Percentiles rank a stretch among this genome's conserved stretches.
Conservation (phyloP, 2,329 filamentous ascomycete species). For the Chalaropsis thielavioides region DNA sequence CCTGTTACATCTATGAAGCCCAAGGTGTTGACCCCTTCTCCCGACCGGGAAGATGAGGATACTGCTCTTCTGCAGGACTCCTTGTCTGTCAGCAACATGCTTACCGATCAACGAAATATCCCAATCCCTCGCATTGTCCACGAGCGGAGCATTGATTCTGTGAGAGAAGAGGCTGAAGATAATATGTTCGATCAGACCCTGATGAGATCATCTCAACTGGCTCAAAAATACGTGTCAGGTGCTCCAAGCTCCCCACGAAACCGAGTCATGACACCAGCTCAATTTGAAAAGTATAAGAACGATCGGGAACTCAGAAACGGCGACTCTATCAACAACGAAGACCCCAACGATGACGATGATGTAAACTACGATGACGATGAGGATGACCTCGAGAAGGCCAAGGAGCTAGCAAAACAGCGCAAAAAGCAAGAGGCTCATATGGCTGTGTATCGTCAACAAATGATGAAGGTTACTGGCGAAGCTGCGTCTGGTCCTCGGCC, state of each 20-base stretch:
- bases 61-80: constrained; percentile 39
- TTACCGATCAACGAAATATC: constrained; percentile 21
- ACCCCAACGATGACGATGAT: constrained; percentile 47
- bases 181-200: constrained; percentile 40
- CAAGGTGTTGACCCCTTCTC: constrained; percentile 25
- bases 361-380: constrained; percentile 58
- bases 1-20: constrained; percentile 20
- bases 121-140: background rate
- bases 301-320: constrained; percentile 50
- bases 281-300: constrained; percentile 69
- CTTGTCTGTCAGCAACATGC: constrained; percentile 31
- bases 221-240: constrained; percentile 26
- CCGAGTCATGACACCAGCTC: constrained; percentile 79
- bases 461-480: constrained; percentile 81
- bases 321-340: constrained; percentile 24
- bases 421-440: constrained; percentile 83
- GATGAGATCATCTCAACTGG: constrained; percentile 26
- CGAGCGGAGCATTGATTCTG: background rate
- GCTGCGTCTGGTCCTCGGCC: constrained; percentile 32
- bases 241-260: constrained; percentile 34
- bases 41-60: constrained; percentile 38
- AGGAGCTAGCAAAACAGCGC: constrained; percentile 58
- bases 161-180: constrained; percentile 25
- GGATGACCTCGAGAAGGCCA: constrained; percentile 63
- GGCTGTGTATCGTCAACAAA: constrained; percentile 79